Evolutionary conservation across 305 asterid genomes (phyloP), one percentile per base, ranked within the genome.

Genomic region (Fraxinus nigra): DNA sequence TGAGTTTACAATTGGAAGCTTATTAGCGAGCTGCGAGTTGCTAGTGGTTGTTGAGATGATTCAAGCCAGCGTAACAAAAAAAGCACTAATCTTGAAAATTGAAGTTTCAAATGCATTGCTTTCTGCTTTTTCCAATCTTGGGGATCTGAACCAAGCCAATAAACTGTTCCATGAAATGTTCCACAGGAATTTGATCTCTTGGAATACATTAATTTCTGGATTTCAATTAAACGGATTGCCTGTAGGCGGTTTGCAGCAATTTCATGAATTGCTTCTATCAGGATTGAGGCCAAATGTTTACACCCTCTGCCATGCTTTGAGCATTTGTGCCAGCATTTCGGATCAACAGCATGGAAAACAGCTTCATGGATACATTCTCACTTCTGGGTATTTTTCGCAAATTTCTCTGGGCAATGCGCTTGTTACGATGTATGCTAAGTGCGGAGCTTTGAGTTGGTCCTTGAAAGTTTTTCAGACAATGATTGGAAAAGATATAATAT

Each of bases 131-230:
- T 90, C 90, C 30, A 90, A 82, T 86, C 89, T 80, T 32, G 89
- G 87, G 48, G 87, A 82, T 30, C 90, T 91, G 61, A 82, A 84
- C 30, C 85, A 83, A 77, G 97, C 96, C 13, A 84, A 59, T 70
- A 80, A 86, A 81, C 69, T 92, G 73, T 94, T 94, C 85, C 11
- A 24, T 65, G 67, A 76, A 24, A 90, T 87, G 93, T 81, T 48
- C 8, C 79, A 85, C 69, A 90, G 79, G 85, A 94, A 93, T 87
- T 35, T 94, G 89, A 91, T 94, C 79, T 92, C 98, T 28, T 94
- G 97, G 98, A 94, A 94, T 77, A 90, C 97, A n/a, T 87, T 94
- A 84, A 91, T 92, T 78, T 91, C 93, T 1, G 98, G 97, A 48
- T 91, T 86, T 83, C 86, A 89, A 18, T 75, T 88, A 43, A 92